Evolutionary conservation across 176 grass and related monocot genomes (phyloP).

Genomic region (Oryza glaberrima): DNA sequence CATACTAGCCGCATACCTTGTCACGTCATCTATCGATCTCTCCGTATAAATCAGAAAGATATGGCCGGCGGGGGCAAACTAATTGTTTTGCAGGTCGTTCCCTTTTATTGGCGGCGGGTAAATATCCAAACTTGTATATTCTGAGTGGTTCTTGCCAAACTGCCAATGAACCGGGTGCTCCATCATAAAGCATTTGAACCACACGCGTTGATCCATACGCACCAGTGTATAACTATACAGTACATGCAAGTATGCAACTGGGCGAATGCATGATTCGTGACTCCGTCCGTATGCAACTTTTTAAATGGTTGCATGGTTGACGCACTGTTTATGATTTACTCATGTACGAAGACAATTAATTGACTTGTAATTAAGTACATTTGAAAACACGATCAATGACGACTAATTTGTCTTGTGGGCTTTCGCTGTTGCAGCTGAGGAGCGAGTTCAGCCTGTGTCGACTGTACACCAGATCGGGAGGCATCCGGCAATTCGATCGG

Average conservation of each 20-base stretch:
- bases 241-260: background rate
- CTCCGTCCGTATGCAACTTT: background rate
- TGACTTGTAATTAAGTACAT: background rate
- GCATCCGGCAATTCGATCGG: constrained; percentile 70
- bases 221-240: background rate
- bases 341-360: background rate
- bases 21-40: constrained; percentile 27
- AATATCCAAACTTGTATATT: constrained; percentile 18
- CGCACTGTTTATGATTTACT: too few relatives aligned
- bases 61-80: background rate
- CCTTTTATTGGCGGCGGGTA: constrained; percentile 22
- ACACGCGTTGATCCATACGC: background rate
- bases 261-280: background rate
- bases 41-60: constrained; percentile 12
- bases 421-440: constrained; percentile 56
- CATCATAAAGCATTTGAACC: background rate
- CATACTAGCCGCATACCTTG: constrained; percentile 17
- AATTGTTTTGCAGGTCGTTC: constrained; percentile 33
- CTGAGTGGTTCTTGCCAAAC: constrained; percentile 18
- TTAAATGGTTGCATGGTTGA: background rate
- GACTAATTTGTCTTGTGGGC: constrained; percentile 4
- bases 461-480: constrained; percentile 69
- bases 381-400: background rate
- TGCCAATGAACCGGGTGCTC: background rate
- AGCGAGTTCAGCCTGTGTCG: constrained; percentile 94